A percentile compares a stretch with the other conserved stretches of the same genome.
These are phyloP conservation scores for Salix udensis DNA, from an alignment of 345 rosid species.

Conservation along the genomic window DNA sequence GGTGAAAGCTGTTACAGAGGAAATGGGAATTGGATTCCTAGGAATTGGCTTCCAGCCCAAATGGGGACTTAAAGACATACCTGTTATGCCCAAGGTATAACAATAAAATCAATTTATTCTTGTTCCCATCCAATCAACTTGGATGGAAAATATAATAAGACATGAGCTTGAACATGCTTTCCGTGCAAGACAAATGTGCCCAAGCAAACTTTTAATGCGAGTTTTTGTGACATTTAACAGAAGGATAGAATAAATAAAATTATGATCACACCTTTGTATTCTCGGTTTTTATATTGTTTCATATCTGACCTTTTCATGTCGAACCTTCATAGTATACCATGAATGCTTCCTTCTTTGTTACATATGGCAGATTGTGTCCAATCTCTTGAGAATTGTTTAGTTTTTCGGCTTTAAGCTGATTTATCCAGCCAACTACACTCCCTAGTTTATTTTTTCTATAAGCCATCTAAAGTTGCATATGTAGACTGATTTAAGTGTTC, in stretches of 20 bases:
- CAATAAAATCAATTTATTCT: not conserved
- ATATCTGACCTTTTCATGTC: not conserved
- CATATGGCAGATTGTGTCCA: not conserved
- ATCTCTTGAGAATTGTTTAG: not conserved
- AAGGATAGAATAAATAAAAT: not conserved
- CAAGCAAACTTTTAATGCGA: not conserved
- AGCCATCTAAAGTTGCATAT: not conserved
- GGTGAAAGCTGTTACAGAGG: constrained; percentile 99
- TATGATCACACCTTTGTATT: not conserved
- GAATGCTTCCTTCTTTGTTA: not conserved
- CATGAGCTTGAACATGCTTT: not conserved
- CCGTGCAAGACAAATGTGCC: not conserved
- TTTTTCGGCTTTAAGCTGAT: not conserved
- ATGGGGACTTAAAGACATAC: constrained; percentile 80
- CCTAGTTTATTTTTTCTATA: not conserved
- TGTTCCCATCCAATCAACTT: not conserved
- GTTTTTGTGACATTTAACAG: not conserved
- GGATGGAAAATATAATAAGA: not conserved
- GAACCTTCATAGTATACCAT: not conserved
- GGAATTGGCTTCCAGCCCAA: constrained; percentile 99
- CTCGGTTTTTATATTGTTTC: not conserved
- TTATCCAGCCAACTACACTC: not conserved
- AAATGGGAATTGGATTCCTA: constrained; percentile 97
- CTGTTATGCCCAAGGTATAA: constrained; percentile 95
- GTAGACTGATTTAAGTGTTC: not conserved